Evolutionary conservation across 106 monocot genomes (phyloP), one percentile per base, ranked within the genome.

Genomic region (Allium fistulosum): DNA sequence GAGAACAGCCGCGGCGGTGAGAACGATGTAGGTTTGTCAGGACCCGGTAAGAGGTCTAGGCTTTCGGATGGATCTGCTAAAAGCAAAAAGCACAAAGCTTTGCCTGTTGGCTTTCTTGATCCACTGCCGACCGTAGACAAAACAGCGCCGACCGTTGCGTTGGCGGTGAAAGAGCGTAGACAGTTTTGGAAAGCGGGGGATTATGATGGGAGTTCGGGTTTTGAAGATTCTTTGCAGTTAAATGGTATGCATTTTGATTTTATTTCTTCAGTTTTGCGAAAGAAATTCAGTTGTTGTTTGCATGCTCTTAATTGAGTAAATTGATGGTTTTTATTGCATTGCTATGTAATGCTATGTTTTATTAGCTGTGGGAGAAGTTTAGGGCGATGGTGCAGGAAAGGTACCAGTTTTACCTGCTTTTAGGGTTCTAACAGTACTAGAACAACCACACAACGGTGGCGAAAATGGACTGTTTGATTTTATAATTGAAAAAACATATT

Each of bases 121-220:
- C 93, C 93, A 9, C 62, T 93, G 8, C 81, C 92, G 48, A 70
- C 45, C n/a, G 70, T 65, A 18, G 48, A 22, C 11, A 50, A 15
- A 16, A 37, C 49, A 57, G 58, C 27, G 48, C 50, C 58, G 22
- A 45, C 18, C 48, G 47, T 53, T 9, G 13, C 47, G 53, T 55
- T 60, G 59, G 17, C 48, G 51, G n/a, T 28, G 6, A 16, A 26
- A 65, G 61, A 62, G 22, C 77, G 67, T 53, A 76, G 63, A 78
- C 90, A 90, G 79, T 94, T 94, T 71, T 94, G 94, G 94, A 94
- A 90, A 82, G 94, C 94, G 3, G 94, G 94, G 60, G 90, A 90
- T 15, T 88, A 74, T 51, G 84, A 82, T 4, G 82, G 75, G 22
- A 59, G 58, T n/a, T 17, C 63, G 6, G 16, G 61, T 2, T 72